These are phyloP conservation scores for Teunomyces funiuensis DNA, from an alignment of 805 yeast genomes.

Conservation along the genomic window DNA sequence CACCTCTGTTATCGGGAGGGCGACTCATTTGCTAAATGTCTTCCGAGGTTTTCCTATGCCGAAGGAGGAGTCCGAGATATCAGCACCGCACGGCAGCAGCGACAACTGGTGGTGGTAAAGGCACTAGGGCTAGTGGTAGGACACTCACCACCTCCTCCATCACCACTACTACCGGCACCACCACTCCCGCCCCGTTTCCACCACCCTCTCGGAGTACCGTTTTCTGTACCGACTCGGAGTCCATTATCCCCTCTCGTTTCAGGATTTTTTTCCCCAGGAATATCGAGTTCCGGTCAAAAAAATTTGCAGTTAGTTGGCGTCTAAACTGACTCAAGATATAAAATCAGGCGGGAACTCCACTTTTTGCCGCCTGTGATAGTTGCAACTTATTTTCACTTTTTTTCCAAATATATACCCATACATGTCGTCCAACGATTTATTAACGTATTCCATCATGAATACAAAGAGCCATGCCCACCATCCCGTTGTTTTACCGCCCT, in stretches of 20 bases:
- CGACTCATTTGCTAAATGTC: constrained; percentile 4
- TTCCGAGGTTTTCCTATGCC: constrained; percentile 7
- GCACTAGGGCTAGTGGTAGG: no score
- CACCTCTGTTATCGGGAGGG: constrained; percentile 3
- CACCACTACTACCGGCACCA: background rate
- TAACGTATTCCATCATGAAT: constrained; percentile 41
- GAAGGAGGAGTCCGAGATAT: constrained; percentile 2
- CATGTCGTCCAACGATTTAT: constrained; percentile 35
- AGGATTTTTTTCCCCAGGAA: constrained; percentile 5
- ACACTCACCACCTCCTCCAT: background rate
- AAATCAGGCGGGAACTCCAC: constrained; percentile 4
- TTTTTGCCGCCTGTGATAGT: background rate
- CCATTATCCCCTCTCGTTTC: constrained; percentile 2
- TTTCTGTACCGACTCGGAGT: constrained; percentile 4
- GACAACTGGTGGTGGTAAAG: background rate
- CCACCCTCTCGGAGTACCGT: constrained; percentile 2
- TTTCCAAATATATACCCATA: no score
- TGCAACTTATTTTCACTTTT: no score
- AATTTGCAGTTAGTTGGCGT: constrained; percentile 2
- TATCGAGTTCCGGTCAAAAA: constrained; percentile 6
- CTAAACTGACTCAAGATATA: constrained; percentile 2
- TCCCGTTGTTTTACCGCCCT: constrained; percentile 10
- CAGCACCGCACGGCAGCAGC: background rate
- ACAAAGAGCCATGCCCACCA: constrained; percentile 3
- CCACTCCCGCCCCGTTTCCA: background rate